Percentiles rank a stretch among this genome's conserved stretches.
Conservation (phyloP, 139 green algal species). For the Coelastrella sp. region DNA sequence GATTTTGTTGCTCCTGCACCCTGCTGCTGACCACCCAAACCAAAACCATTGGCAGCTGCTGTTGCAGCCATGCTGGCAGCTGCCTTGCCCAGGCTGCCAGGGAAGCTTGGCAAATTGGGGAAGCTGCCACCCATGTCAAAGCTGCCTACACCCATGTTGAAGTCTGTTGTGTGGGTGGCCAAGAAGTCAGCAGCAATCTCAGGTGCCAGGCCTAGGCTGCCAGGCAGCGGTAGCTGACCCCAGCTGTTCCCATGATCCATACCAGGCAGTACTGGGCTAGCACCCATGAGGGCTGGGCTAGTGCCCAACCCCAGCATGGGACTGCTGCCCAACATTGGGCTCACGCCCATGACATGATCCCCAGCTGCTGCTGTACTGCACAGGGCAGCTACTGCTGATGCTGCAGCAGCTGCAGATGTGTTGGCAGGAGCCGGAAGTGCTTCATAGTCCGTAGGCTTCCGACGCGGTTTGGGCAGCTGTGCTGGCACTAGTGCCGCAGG, state of each 20-base stretch:
- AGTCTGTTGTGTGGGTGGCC: neutral
- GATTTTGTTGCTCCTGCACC: neutral
- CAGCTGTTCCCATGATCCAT: neutral
- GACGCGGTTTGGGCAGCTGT: neutral
- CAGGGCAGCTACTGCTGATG: neutral
- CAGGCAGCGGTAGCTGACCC: conserved; percentile 22
- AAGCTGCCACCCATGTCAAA: conserved; percentile 26
- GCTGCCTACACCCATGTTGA: conserved; percentile 36
- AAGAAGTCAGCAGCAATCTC: conserved; percentile 25
- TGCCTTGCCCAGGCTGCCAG: conserved; percentile 11
- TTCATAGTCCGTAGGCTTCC: neutral
- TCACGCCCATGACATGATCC: conserved; percentile 1
- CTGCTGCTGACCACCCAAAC: neutral
- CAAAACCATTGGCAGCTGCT: conserved; percentile 14
- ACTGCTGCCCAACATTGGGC: conserved; percentile 22
- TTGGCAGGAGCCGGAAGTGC: no score
- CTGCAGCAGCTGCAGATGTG: neutral
- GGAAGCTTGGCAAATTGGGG: conserved; percentile 21
- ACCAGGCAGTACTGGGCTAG: conserved; percentile 5
- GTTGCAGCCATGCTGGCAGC: neutral
- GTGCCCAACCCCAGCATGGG: conserved; percentile 26
- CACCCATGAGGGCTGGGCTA: conserved; percentile 18
- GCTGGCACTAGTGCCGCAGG: neutral
- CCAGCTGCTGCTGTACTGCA: neutral
- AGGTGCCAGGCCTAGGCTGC: neutral